These are phyloP conservation scores for Acacia melanoxylon DNA, from an alignment of 306 rosid species.

Conservation along the genomic window DNA sequence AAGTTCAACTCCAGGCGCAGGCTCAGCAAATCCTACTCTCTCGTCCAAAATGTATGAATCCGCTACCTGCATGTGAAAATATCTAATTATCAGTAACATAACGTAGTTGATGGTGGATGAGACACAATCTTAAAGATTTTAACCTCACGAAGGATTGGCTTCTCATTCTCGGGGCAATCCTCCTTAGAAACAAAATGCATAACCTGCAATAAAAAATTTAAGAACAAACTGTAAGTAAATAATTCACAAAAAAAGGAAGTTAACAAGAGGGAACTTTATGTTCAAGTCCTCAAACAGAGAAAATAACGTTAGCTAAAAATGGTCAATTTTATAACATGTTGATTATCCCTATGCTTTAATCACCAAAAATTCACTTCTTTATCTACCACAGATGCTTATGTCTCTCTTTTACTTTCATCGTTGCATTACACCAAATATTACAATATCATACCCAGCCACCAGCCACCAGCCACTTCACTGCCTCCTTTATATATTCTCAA, in stretches of 20 bases:
- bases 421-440: neutral
- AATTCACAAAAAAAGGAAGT: neutral
- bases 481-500: constrained; percentile 4
- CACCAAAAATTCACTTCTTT: neutral
- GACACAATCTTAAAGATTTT: neutral
- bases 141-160: constrained; percentile 73
- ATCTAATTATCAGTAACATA: neutral
- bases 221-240: neutral
- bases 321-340: neutral
- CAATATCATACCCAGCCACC: constrained; percentile 20
- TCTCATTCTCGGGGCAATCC: constrained; percentile 44
- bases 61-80: constrained; percentile 52
- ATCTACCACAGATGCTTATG: neutral
- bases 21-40: constrained; percentile 95
- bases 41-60: constrained; percentile 77
- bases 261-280: neutral
- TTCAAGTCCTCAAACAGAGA: neutral
- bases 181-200: constrained; percentile 67
- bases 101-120: neutral
- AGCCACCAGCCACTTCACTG: constrained; percentile 7
- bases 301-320: neutral
- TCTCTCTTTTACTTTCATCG: neutral
- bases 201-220: constrained; percentile 50
- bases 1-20: constrained; percentile 77
- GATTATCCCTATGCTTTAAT: neutral